Evolutionary conservation across 257 asterid species (phyloP), one percentile per base, ranked within the genome.

Genomic region (Henckelia pumila): DNA sequence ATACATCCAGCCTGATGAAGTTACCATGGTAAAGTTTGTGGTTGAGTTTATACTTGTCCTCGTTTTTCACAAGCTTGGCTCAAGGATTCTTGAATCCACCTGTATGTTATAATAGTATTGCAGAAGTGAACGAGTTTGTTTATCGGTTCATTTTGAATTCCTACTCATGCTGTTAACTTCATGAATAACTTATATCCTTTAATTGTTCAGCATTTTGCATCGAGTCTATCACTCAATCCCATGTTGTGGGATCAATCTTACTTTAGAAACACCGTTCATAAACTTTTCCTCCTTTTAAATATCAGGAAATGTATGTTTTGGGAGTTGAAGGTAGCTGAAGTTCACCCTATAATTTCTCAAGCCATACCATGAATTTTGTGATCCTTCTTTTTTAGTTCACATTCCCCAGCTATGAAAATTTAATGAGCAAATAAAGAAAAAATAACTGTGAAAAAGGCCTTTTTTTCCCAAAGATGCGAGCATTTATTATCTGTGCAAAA

Each of bases 21-120:
- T 89, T 68, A 92, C 98, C 74, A 86, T 92, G 98, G 96, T 91
- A 85, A 78, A 30, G 64, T 71, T 69, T 23, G 47, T 3, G n/a
- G n/a, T 35, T 49, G 40, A 21, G n/a, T 59, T 24, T 26, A 9
- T 11, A 17, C 22, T 23, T 71, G 40, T 29, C 14, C 62, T 50
- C 58, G 9, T 37, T 49, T 59, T 57, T 22, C 61, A 30, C 32
- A 58, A 56, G 11, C 13, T 53, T 40, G 56, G 26, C 22, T 57
- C n/a, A 14, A 8, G 29, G 60, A 22, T 17, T 52, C 19, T 14
- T 17, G n/a, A 40, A 56, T 16, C 29, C 33, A 9, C 10, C 21
- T 62, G n/a, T 61, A 9, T 32, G 17, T 33, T 24, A 1, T 26
- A 60, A 37, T 16, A 25, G 58, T 50, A 14, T 16, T 16, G 10